These are phyloP conservation scores for Suillus luteus DNA, from an alignment of 768 basidiomycete genomes.

Conservation along the genomic window DNA sequence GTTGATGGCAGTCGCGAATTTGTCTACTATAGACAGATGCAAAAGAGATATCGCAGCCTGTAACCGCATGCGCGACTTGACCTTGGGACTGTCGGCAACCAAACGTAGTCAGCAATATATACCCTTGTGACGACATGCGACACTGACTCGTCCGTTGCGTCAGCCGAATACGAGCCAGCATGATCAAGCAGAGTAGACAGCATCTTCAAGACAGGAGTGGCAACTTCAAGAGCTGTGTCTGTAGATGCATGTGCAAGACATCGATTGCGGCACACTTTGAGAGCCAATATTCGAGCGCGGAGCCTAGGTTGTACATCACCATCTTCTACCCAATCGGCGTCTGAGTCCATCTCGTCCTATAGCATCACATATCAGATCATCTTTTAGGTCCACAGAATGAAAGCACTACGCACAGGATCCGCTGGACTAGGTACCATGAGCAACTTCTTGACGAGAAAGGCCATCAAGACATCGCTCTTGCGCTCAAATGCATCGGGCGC, in stretches of 20 bases:
- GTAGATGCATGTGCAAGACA: slow-evolving; percentile 66
- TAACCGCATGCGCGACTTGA: slow-evolving; percentile 77
- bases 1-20: slow-evolving; percentile 58
- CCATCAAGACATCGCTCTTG: slow-evolving; percentile 73
- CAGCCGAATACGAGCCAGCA: slow-evolving; percentile 65
- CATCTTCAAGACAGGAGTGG: slow-evolving; percentile 77
- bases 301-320: slow-evolving; percentile 57
- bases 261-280: slow-evolving; percentile 85
- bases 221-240: slow-evolving; percentile 63
- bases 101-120: slow-evolving; percentile 15
- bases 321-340: slow-evolving; percentile 80
- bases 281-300: slow-evolving; percentile 67
- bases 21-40: slow-evolving; percentile 65
- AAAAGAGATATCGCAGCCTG: slow-evolving; percentile 81
- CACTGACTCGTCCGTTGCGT: slow-evolving; percentile 50
- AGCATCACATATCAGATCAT: background rate
- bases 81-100: slow-evolving; percentile 47
- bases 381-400: background rate
- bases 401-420: slow-evolving; percentile 43
- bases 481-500: slow-evolving; percentile 76
- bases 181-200: slow-evolving; percentile 69
- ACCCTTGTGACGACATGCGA: slow-evolving; percentile 7
- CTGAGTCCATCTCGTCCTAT: slow-evolving; percentile 59
- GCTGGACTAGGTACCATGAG: slow-evolving; percentile 57
- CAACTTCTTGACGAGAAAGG: slow-evolving; percentile 68